Evolutionary conservation across 768 basidiomycete genomes (phyloP).

Genomic region (Amanita exitialis): DNA sequence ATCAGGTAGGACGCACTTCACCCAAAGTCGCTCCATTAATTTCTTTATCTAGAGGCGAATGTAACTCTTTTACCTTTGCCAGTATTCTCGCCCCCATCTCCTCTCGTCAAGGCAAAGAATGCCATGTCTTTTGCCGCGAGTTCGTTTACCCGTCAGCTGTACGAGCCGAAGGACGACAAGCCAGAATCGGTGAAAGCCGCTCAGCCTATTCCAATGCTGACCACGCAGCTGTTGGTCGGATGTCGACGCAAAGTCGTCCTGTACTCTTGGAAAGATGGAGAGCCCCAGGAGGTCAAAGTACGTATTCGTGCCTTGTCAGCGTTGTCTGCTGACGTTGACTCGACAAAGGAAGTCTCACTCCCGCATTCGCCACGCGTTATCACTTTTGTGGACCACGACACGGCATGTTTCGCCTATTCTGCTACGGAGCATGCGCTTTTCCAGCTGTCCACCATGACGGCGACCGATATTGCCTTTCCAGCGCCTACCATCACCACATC

Average conservation of each 20-base stretch:
- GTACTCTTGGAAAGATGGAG: slow-evolving; percentile 82
- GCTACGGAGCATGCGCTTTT: slow-evolving; percentile 70
- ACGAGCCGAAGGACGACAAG: not conserved
- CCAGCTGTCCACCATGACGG: slow-evolving; percentile 46
- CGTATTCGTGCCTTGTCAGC: slow-evolving; percentile 8
- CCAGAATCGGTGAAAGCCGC: slow-evolving; percentile 17
- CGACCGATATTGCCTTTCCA: slow-evolving; percentile 43
- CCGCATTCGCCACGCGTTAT: slow-evolving; percentile 89
- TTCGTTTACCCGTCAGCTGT: slow-evolving; percentile 42
- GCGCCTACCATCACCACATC: slow-evolving; percentile 31
- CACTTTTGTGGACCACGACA: slow-evolving; percentile 55
- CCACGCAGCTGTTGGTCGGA: slow-evolving; percentile 78
- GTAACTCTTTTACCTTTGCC: slow-evolving; percentile 74
- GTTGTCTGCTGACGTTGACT: not conserved
- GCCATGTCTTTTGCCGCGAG: slow-evolving; percentile 79
- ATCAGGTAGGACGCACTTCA: slow-evolving; percentile 65
- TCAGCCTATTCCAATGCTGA: slow-evolving; percentile 48
- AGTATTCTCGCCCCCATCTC: slow-evolving; percentile 56
- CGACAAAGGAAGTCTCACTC: slow-evolving; percentile 61
- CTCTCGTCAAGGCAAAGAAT: slow-evolving; percentile 65
- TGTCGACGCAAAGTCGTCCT: slow-evolving; percentile 79
- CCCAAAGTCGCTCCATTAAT: slow-evolving; percentile 66
- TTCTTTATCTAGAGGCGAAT: slow-evolving; percentile 54
- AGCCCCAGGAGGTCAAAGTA: slow-evolving; percentile 64
- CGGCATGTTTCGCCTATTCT: slow-evolving; percentile 72